Evolutionary conservation across 805 yeast genomes (phyloP).

Genomic region (Hanseniaspora osmophila): DNA sequence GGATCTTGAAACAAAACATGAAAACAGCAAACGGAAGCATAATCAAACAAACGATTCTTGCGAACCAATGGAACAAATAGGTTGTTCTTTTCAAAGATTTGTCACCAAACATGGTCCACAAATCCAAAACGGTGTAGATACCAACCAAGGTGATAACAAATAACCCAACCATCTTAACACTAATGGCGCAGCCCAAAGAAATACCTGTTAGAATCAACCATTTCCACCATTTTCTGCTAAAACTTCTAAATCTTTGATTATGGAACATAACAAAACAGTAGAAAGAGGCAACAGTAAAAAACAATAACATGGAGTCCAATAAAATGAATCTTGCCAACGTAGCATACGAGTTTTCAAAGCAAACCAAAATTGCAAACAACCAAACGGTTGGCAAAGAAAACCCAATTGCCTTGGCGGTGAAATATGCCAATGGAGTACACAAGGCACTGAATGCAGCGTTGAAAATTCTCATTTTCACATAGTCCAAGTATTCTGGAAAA

Average conservation of each 20-base stretch:
- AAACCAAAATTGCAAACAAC: slow-evolving; percentile 47
- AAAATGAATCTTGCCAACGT: slow-evolving; percentile 62
- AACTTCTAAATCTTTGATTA: slow-evolving; percentile 31
- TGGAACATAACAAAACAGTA: slow-evolving; percentile 45
- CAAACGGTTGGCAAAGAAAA: slow-evolving; percentile 37
- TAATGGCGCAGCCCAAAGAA: slow-evolving; percentile 75
- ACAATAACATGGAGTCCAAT: slow-evolving; percentile 61
- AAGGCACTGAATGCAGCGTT: slow-evolving; percentile 54
- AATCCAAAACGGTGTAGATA: slow-evolving; percentile 71
- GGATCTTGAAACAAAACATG: slow-evolving; percentile 55
- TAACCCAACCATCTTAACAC: slow-evolving; percentile 94
- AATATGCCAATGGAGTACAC: slow-evolving; percentile 59
- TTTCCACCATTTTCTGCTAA: slow-evolving; percentile 82
- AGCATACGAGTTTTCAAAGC: slow-evolving; percentile 54
- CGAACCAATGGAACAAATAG: slow-evolving; percentile 50
- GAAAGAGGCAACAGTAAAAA: slow-evolving; percentile 62
- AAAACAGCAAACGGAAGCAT: slow-evolving; percentile 50
- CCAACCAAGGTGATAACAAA: slow-evolving; percentile 84
- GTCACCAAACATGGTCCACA: slow-evolving; percentile 77
- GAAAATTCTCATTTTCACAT: slow-evolving; percentile 53
- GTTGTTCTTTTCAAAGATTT: slow-evolving; percentile 33
- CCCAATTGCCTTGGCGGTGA: slow-evolving; percentile 47
- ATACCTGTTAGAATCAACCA: slow-evolving; percentile 81
- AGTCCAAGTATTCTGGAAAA: slow-evolving; percentile 52
- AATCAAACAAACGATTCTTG: slow-evolving; percentile 51